Base-by-base conservation (phyloP, 495 filamentous ascomycete genomes). In the Trichoderma orchidacearum region DNA sequence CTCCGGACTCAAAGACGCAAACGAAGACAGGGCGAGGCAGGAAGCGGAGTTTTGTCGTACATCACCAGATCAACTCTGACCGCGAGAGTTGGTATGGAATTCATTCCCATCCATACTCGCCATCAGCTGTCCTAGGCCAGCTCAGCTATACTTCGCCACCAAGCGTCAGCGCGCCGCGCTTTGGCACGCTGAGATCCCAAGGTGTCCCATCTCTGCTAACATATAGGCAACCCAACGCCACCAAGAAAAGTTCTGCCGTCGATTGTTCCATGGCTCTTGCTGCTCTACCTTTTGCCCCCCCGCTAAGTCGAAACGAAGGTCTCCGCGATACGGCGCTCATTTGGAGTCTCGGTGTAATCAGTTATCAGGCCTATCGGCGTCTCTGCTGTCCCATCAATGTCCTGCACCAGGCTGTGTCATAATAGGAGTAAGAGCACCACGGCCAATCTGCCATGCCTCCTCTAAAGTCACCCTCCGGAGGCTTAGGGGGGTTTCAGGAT, bases 61-160 rank as follows among this genome's bases (percentile, higher is more conserved):
- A 48, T 48, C 27, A 13, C 41, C 41, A 48, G 41, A 48, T 48
- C 41, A 23, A 23, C 21, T 13, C 41, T 48, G 41, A 13, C 41
- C 41, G n/a, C n/a, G 27, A 48, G 41, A 48, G 41, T 23, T 48
- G 41, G 23, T 27, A 48, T 48, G 41, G 41, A 13, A 48, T 48
- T 23, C 21, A 6, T 23, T 11, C 12, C 27, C 11, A 23, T 28
- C 27, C 51, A 12, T 15, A 53, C 31, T 53, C 51, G 18, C 51
- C 27, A 31, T 13, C 29, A 54, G 30, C 53, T 54, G 53, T 35
- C 53, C 35, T 54, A 48, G 41, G 41, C 27, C 41, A 48, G 41
- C 41, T 48, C 41, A 48, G 41, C 41, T 48, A 48, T 27, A 25
- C 41, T 48, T 48, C 15, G 41, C 41, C 41, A 48, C 41, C 41